Conservation (phyloP, 2,329 filamentous ascomycete genomes). For the Phaeoacremonium minimum region DNA sequence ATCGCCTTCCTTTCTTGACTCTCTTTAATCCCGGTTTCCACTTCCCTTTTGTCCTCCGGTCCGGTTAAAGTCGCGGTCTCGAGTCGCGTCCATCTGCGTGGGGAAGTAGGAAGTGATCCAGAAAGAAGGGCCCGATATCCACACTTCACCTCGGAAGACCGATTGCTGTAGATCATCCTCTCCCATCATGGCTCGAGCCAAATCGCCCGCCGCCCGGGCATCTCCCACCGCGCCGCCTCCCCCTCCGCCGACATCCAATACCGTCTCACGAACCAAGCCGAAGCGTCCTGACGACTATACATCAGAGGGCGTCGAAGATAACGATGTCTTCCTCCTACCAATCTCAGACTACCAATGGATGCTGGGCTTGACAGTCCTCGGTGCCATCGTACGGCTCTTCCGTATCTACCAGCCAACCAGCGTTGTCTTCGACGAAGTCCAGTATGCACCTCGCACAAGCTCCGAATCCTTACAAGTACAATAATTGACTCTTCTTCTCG, state of each 20-base stretch:
- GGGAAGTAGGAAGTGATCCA: too few relatives aligned
- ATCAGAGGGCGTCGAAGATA: conserved; percentile 77
- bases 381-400: conserved; percentile 79
- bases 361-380: conserved; percentile 67
- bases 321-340: conserved; percentile 88
- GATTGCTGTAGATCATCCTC: conserved; percentile 1
- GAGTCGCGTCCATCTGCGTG: conserved; percentile 1
- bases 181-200: conserved; percentile 31
- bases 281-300: conserved; percentile 54
- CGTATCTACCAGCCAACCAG: conserved; percentile 94
- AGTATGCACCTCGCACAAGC: too few relatives aligned
- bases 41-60: neutral
- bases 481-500: conserved; percentile 13
- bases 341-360: conserved; percentile 78
- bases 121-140: too few relatives aligned
- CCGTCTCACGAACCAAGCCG: too few relatives aligned
- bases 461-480: too few relatives aligned
- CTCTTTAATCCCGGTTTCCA: conserved; percentile 25
- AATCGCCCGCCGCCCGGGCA: conserved; percentile 24
- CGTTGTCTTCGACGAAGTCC: conserved; percentile 98
- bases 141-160: neutral
- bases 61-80: conserved; percentile 1
- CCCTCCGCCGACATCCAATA: conserved; percentile 11
- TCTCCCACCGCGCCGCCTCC: conserved; percentile 12
- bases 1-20: conserved; percentile 33